Conservation (phyloP, 306 rosid genomes). For the Luffa acutangula region DNA sequence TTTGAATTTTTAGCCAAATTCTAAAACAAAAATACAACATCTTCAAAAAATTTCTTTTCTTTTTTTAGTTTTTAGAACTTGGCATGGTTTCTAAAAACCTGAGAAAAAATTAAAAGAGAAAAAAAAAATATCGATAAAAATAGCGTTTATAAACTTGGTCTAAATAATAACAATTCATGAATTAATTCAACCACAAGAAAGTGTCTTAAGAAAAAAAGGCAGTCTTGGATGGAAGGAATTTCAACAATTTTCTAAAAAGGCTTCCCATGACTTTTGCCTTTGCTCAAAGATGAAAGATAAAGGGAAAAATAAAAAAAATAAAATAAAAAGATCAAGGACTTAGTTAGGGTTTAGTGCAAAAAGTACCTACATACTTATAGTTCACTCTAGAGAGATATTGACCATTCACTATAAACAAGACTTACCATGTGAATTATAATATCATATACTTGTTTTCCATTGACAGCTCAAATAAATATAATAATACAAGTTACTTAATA, state of each 20-base stretch:
- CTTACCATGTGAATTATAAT: background rate
- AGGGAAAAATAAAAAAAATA: no score
- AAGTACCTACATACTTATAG: background rate
- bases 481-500: no score
- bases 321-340: background rate
- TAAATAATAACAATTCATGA: no score
- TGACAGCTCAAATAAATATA: background rate
- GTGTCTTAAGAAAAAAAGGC: background rate
- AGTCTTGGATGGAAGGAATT: background rate
- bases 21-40: no score
- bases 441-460: background rate
- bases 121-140: no score
- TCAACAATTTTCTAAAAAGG: background rate
- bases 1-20: no score
- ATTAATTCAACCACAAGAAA: no score
- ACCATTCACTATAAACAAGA: background rate
- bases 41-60: no score
- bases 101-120: no score
- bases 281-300: background rate
- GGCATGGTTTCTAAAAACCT: no score
- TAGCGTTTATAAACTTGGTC: no score
- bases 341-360: background rate
- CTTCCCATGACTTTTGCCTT: background rate
- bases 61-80: no score
- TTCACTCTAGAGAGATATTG: background rate